phyloP scores from a whole-genome alignment of 495 filamentous ascomycete genomes.

The Xanthoparmelia taractica region DNA sequence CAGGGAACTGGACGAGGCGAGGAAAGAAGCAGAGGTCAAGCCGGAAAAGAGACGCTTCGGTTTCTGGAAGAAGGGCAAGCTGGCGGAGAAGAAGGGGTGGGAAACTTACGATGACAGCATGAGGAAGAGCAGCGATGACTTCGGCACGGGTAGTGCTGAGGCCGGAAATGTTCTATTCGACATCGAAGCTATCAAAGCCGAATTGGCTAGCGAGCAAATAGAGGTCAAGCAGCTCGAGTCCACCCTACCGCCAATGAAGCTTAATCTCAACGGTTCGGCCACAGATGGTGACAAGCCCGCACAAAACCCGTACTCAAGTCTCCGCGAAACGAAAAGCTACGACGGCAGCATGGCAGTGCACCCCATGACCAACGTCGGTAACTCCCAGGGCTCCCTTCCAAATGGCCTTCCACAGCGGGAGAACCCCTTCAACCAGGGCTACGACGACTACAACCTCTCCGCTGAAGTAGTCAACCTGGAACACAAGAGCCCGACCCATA shows the following conservation, averaged over 20 bases:
- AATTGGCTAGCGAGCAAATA: slow-evolving; percentile 68
- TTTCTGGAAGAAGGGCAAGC: slow-evolving; percentile 70
- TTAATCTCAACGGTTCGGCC: slow-evolving; percentile 48
- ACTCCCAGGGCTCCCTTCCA: slow-evolving; percentile 20
- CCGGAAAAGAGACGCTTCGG: slow-evolving; percentile 65
- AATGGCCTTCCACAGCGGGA: slow-evolving; percentile 12
- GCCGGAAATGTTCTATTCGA: slow-evolving; percentile 70
- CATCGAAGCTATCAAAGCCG: slow-evolving; percentile 84
- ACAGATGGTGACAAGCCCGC: slow-evolving; percentile 19
- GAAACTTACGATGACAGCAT: slow-evolving; percentile 74
- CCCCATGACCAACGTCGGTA: slow-evolving; percentile 17
- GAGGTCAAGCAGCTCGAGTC: slow-evolving; percentile 77
- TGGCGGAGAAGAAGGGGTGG: slow-evolving; percentile 80
- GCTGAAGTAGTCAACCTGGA: slow-evolving; percentile 18
- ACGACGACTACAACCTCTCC: slow-evolving; percentile 29
- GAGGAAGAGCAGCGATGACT: slow-evolving; percentile 32
- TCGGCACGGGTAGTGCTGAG: slow-evolving; percentile 27
- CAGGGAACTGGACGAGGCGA: slow-evolving; percentile 89
- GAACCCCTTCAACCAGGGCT: slow-evolving; percentile 31
- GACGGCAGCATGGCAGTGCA: slow-evolving; percentile 24
- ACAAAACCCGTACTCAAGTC: slow-evolving; percentile 27
- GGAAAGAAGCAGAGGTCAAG: slow-evolving; percentile 71
- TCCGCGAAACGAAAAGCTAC: slow-evolving; percentile 47
- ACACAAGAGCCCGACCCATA: background rate
- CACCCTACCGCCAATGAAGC: slow-evolving; percentile 81